These are phyloP conservation scores for Ustilago vetiveriae DNA, from an alignment of 1,284 basidiomycete species.

Conservation along the genomic window DNA sequence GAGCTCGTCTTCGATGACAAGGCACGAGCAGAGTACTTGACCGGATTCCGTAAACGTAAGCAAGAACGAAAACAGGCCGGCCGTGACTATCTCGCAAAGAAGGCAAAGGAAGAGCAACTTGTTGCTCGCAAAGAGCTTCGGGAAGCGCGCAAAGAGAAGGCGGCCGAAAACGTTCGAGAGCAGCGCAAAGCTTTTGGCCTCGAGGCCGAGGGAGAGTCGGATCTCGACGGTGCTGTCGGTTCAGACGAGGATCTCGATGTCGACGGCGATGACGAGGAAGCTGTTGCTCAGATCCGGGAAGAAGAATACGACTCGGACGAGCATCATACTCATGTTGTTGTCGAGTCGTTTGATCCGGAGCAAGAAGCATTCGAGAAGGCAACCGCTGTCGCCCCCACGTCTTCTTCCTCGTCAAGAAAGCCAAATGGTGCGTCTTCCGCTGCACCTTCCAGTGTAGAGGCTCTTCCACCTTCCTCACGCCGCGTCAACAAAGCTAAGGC, in stretches of 20 bases:
- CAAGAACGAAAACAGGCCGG: constrained; percentile 60
- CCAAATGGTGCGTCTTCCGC: constrained; percentile 26
- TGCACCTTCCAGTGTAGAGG: constrained; percentile 38
- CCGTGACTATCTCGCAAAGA: constrained; percentile 48
- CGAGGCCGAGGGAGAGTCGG: constrained; percentile 50
- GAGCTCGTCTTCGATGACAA: constrained; percentile 62
- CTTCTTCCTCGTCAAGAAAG: constrained; percentile 13
- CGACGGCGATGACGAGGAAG: constrained; percentile 25
- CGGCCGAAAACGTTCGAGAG: constrained; percentile 59
- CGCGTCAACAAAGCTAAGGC: constrained; percentile 55
- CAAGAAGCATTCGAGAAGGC: constrained; percentile 40
- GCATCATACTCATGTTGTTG: constrained; percentile 48
- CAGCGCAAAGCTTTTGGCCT: constrained; percentile 54
- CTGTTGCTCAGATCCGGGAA: constrained; percentile 24
- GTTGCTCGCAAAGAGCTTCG: constrained; percentile 38
- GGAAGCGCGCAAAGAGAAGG: constrained; percentile 52
- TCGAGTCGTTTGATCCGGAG: constrained; percentile 50
- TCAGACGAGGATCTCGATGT: constrained; percentile 21
- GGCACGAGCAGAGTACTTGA: constrained; percentile 60
- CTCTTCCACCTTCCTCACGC: constrained; percentile 50
- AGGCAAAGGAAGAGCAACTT: constrained; percentile 52
- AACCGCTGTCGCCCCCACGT: constrained; percentile 4
- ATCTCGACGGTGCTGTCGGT: constrained; percentile 24
- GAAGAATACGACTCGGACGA: constrained; percentile 48
- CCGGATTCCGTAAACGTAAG: constrained; percentile 65